Percentiles rank a stretch among this genome's conserved stretches.
Evolutionary conservation across 163 green algal genomes (phyloP).

Genomic region (Scenedesmus sp.): DNA sequence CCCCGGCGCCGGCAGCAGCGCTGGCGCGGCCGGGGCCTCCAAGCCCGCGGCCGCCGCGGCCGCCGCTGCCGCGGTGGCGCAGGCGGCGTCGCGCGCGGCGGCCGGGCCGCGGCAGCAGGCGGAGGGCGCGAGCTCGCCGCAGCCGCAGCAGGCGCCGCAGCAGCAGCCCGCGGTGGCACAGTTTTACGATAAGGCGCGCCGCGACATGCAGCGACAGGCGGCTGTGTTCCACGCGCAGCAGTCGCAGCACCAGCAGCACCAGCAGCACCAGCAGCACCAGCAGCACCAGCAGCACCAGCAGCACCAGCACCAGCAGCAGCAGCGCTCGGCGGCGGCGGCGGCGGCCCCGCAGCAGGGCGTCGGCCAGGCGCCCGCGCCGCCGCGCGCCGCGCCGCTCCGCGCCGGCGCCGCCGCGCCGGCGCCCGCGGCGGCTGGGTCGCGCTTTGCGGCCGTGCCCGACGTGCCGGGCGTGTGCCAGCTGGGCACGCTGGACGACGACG

Average conservation of each 20-base stretch:
- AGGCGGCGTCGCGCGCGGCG: not conserved
- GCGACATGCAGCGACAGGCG: not conserved
- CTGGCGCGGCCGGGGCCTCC: constrained; percentile 6
- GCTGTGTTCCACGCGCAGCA: too few species aligned
- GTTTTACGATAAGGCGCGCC: not conserved
- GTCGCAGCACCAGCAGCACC: too few species aligned
- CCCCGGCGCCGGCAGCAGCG: too few species aligned
- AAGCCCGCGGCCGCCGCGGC: not conserved
- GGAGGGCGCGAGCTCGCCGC: not conserved
- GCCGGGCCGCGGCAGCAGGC: constrained; percentile 5
- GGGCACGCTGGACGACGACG: constrained; percentile 40
- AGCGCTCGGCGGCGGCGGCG: too few species aligned
- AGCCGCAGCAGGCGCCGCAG: not conserved
- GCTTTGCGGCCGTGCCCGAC: too few species aligned
- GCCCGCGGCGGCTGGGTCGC: too few species aligned
- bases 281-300: not conserved
- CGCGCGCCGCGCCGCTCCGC: too few species aligned
- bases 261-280: not conserved
- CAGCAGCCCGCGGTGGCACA: not conserved
- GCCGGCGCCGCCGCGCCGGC: too few species aligned
- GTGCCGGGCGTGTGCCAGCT: too few species aligned
- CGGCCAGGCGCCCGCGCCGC: too few species aligned
- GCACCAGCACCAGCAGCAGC: not conserved
- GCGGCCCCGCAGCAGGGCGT: too few species aligned
- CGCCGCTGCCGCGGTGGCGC: not conserved